Base-by-base conservation (phyloP, 768 basidiomycete species). In the Tulasnella sp. region DNA sequence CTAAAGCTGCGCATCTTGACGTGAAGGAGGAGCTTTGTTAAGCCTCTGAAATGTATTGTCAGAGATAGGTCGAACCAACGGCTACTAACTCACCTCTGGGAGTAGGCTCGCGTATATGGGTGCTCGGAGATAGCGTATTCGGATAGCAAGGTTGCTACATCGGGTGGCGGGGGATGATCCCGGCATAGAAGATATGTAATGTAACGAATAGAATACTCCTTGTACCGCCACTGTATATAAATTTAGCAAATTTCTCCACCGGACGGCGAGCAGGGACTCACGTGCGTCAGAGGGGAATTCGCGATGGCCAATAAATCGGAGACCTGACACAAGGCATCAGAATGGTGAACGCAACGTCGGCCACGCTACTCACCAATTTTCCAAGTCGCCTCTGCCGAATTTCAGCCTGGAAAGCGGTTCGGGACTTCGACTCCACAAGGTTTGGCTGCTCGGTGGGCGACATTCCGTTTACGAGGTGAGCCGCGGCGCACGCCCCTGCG, bases 1-100 rank as follows among this genome's bases (percentile, higher is more conserved):
- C 93, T 89, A 82, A 92, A 92, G 10, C 91, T 93, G 79, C 94
- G 89, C 79, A 94, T 89, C 85, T 95, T 95, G 83, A 94, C 87
- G 82, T 91, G 90, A 44, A 89, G 88, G 58, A 91, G 86, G 48
- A 94, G 83, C 83, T 91, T 93, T 24, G 91, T 88, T 36, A 94
- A 85, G 14, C 90, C 93, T 73, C 78, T 72, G 44, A 7, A 34
- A 38, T 80, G 93, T 94, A 80, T 24, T 31, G 19, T 82, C 74
- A 71, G 34, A 21, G 46, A 52, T 38, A 40, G 6, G 24, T 31
- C 34, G 12, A 27, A 78, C 31, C 44, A 34, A 34, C 39, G 19
- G 38, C 31, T 39, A 72, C 7, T 34, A 80, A 31, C 82, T 79
- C 85, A 92, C 93, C 88, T 88, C 81, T 94, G 92, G 1, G 90